These are phyloP conservation scores for Thuidium tamariscinum DNA, from an alignment of 225 moss, liverwort and hornwort genomes.

Conservation along the genomic window DNA sequence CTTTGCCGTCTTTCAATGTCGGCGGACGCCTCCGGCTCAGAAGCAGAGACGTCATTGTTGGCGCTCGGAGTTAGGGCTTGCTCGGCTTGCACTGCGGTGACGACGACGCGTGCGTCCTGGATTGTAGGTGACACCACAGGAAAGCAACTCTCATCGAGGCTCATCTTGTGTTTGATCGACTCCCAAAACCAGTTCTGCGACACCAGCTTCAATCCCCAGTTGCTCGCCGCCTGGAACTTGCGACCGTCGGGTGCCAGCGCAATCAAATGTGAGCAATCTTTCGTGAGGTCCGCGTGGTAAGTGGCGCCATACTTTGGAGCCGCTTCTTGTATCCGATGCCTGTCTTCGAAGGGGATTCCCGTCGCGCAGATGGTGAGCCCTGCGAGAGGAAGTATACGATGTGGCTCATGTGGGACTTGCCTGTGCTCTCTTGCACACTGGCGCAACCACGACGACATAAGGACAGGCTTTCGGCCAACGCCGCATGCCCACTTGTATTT, in stretches of 20 bases:
- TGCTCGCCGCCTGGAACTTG: conserved; percentile 30
- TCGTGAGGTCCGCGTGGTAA: conserved; percentile 59
- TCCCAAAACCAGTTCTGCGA: conserved; percentile 53
- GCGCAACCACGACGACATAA: conserved; percentile 51
- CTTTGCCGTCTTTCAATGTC: conserved; percentile 14
- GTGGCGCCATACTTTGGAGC: conserved; percentile 46
- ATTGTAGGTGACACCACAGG: conserved; percentile 15
- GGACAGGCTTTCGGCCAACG: conserved; percentile 57
- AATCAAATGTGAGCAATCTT: conserved; percentile 78
- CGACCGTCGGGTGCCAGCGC: conserved; percentile 36
- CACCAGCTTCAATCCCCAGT: conserved; percentile 40
- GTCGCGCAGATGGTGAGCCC: conserved; percentile 54
- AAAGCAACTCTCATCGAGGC: conserved; percentile 58
- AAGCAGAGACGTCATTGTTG: conserved; percentile 1
- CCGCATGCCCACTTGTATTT: conserved; percentile 77
- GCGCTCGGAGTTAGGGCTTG: conserved; percentile 11
- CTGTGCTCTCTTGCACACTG: conserved; percentile 58
- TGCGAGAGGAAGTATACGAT: conserved; percentile 51
- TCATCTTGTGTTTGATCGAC: conserved; percentile 34
- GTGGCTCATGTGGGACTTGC: conserved; percentile 42
- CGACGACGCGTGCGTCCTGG: background rate
- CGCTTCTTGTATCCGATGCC: conserved; percentile 41
- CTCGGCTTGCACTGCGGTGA: conserved; percentile 11
- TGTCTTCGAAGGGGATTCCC: conserved; percentile 32
- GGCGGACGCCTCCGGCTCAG: conserved; percentile 4